A percentile compares a stretch with the other conserved stretches of the same genome.
These are phyloP conservation scores for Kodamaea anthophila DNA, from an alignment of 1,139 yeast genomes.

Conservation along the genomic window DNA sequence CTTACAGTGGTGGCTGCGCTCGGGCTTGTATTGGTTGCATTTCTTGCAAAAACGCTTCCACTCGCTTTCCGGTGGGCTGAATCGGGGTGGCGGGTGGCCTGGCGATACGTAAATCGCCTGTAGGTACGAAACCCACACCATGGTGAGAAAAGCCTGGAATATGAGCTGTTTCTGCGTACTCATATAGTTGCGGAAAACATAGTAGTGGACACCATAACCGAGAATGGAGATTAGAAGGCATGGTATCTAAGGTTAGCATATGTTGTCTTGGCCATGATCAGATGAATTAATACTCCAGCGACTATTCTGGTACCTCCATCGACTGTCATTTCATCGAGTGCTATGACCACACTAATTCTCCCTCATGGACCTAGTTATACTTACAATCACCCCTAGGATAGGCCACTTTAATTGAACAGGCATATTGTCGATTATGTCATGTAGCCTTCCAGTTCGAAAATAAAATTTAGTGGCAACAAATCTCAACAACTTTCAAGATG, in stretches of 20 bases:
- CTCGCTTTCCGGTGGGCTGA: constrained; percentile 27
- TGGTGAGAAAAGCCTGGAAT: constrained; percentile 43
- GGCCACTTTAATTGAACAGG: constrained; percentile 49
- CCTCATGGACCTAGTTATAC: too few relatives aligned
- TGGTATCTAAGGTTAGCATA: constrained; percentile 52
- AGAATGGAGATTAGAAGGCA: constrained; percentile 49
- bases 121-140: constrained; percentile 68
- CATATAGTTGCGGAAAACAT: constrained; percentile 46
- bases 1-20: constrained; percentile 75
- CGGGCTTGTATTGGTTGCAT: constrained; percentile 65
- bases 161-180: constrained; percentile 33
- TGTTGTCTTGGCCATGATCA: not conserved
- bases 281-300: too few relatives aligned
- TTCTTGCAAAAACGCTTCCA: constrained; percentile 63
- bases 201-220: constrained; percentile 61
- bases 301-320: too few relatives aligned
- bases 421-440: too few relatives aligned
- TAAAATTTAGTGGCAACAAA: constrained; percentile 10
- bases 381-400: constrained; percentile 48
- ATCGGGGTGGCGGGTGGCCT: constrained; percentile 49
- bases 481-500: constrained; percentile 7
- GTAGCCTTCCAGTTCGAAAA: too few relatives aligned
- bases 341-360: too few relatives aligned
- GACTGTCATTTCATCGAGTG: too few relatives aligned
- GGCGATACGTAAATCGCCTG: constrained; percentile 55